phyloP scores from a whole-genome alignment of 2,329 filamentous ascomycete genomes.

The Ascochyta pisi region DNA sequence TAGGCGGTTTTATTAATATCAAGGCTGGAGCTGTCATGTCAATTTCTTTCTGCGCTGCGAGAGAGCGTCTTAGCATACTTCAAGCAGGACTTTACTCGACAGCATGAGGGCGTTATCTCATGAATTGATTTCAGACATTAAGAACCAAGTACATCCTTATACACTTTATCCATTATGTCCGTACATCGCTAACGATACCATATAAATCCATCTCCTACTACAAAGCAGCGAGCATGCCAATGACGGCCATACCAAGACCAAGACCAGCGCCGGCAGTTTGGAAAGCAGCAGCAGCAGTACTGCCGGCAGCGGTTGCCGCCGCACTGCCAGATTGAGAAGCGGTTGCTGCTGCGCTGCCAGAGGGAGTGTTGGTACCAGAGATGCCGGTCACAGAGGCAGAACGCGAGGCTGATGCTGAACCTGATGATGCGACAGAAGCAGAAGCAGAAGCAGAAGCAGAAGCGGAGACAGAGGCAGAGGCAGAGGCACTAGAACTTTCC shows the following conservation, averaged over 20 bases:
- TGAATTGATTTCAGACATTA: not conserved
- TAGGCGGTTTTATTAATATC: no score
- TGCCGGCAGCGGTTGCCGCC: conserved; percentile 12
- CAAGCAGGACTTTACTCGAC: no score
- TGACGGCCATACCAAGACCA: conserved; percentile 35
- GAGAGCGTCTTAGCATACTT: no score
- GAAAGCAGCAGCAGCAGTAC: conserved; percentile 31
- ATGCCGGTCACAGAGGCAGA: conserved; percentile 6
- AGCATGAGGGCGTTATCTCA: not conserved
- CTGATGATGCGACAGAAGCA: not conserved
- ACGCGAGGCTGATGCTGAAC: conserved; percentile 5
- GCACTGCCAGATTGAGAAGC: conserved; percentile 12
- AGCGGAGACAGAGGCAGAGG: conserved; percentile 14
- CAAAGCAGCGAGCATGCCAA: conserved; percentile 38
- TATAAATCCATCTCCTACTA: conserved; percentile 25
- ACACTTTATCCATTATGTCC: not conserved
- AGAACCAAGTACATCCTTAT: not conserved
- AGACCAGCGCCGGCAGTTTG: conserved; percentile 33
- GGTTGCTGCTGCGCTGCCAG: conserved; percentile 14
- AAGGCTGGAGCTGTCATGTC: no score
- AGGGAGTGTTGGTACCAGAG: conserved; percentile 13
- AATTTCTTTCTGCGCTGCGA: no score
- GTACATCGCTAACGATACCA: not conserved
- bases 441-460: conserved; percentile 21
- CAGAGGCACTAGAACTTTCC: conserved; percentile 19